Base-by-base conservation (phyloP, 345 rosid species). In the Microthlaspi erraticum region DNA sequence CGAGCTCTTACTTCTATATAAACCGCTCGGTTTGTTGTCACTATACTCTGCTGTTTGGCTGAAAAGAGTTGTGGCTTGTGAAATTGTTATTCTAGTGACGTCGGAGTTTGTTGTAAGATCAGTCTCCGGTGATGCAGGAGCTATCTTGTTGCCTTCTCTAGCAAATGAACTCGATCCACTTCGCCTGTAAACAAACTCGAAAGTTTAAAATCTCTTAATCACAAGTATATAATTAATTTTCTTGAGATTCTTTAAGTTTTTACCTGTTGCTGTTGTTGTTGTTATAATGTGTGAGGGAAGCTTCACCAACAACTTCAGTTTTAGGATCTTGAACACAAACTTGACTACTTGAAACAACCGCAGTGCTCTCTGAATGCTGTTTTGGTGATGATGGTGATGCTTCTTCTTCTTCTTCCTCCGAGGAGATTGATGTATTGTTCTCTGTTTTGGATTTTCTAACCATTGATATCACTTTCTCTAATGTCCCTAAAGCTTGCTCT, bases 401-500 rank as follows among this genome's bases (percentile, higher is more conserved):
- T 38, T 32, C 17, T 52, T 5, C 41, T 48, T 86, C 86, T 71
- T 87, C 87, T 65, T 73, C 80, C 14, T 64, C 72, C 1, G 53
- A 55, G 65, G 68, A 72, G 63, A 51, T 62, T 63, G 82, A 67
- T 4, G 74, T 69, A 29, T 76, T 60, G 38, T 45, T 31, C 50
- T 77, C 70, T 32, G 62, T 51, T 77, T 83, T 80, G 19, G 77
- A 42, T 60, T 85, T 79, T 4, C 78, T 83, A 59, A 87, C 83
- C 58, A 88, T 33, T 5, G 80, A 73, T 61, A 94, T 87, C 32
- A 72, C 96, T 73, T 78, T 83, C 67, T 94, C 97, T 71, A 94
- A 48, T 20, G 85, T 89, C 64, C 84, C 82, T 61, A 94, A 78
- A 63, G 97, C 99, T 62, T 83, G 82, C 66, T 83, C 79, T 44